A percentile compares a stretch with the other conserved stretches of the same genome.
phyloP scores from a whole-genome alignment of 441 rosid genomes.

The Erodium trifolium region DNA sequence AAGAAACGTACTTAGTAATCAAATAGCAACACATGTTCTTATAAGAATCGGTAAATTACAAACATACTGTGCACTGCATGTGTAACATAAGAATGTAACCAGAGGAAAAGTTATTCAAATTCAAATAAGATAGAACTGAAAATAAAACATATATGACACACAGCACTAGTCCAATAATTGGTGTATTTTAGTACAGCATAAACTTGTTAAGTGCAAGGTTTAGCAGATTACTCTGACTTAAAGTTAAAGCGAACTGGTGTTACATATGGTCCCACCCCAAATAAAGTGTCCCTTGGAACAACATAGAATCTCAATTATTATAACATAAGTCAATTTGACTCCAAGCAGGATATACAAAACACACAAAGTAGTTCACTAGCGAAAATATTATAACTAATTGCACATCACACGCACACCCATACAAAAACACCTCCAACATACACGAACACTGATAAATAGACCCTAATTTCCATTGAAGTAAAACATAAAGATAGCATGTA shows the following conservation, averaged over 20 bases:
- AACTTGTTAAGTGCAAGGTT: background rate
- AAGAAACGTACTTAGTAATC: conserved; percentile 4
- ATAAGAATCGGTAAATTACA: conserved; percentile 5
- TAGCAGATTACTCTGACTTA: background rate
- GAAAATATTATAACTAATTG: background rate
- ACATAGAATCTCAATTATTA: background rate
- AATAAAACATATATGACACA: background rate
- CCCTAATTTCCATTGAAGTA: too few relatives aligned
- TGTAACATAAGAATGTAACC: background rate
- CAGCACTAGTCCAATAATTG: background rate
- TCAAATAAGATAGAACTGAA: background rate
- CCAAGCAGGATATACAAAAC: too few relatives aligned
- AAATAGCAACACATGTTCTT: conserved; percentile 12
- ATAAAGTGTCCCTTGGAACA: background rate
- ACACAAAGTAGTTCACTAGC: background rate
- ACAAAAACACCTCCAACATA: too few relatives aligned
- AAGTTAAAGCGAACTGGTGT: background rate
- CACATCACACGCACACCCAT: too few relatives aligned
- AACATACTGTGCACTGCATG: background rate
- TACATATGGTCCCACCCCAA: background rate
- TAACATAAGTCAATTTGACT: background rate
- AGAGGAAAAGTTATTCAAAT: conserved; percentile 4
- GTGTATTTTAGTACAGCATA: background rate
- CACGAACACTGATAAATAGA: too few relatives aligned
- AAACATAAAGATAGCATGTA: background rate